Evolutionary conservation across 495 filamentous ascomycete genomes (phyloP).

Genomic region (Pyrenopolyporus hunteri): DNA sequence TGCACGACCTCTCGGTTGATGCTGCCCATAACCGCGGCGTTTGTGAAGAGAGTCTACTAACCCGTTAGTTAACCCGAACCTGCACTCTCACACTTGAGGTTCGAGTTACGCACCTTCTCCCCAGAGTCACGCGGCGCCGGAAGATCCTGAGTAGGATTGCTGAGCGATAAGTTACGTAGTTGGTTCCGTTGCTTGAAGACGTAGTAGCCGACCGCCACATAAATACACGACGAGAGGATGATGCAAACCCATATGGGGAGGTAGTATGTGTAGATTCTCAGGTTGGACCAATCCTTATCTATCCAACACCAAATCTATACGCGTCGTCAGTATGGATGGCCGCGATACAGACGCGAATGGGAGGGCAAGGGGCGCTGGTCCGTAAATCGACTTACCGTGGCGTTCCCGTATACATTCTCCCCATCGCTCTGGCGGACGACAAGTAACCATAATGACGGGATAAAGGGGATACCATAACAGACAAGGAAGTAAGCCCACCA

Average conservation of each 20-base stretch:
- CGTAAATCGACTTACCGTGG: constrained; percentile 56
- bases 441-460: constrained; percentile 72
- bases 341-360: background rate
- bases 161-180: constrained; percentile 56
- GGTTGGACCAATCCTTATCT: constrained; percentile 65
- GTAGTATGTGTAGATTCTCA: constrained; percentile 82
- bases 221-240: constrained; percentile 70
- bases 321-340: background rate
- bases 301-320: constrained; percentile 86
- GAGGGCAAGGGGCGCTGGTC: background rate
- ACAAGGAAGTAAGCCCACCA: constrained; percentile 71
- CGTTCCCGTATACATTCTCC: constrained; percentile 72
- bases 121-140: constrained; percentile 40
- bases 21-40: constrained; percentile 43
- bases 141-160: constrained; percentile 38
- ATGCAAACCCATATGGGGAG: constrained; percentile 86
- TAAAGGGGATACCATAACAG: constrained; percentile 77
- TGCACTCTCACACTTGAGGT: no score
- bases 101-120: constrained; percentile 47
- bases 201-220: constrained; percentile 70
- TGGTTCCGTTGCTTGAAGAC: constrained; percentile 68
- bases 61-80: background rate
- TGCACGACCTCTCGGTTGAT: constrained; percentile 42
- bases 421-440: constrained; percentile 57
- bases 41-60: constrained; percentile 35